phyloP scores from a whole-genome alignment of 2,329 filamentous ascomycete genomes.

The Diaporthe amygdali region DNA sequence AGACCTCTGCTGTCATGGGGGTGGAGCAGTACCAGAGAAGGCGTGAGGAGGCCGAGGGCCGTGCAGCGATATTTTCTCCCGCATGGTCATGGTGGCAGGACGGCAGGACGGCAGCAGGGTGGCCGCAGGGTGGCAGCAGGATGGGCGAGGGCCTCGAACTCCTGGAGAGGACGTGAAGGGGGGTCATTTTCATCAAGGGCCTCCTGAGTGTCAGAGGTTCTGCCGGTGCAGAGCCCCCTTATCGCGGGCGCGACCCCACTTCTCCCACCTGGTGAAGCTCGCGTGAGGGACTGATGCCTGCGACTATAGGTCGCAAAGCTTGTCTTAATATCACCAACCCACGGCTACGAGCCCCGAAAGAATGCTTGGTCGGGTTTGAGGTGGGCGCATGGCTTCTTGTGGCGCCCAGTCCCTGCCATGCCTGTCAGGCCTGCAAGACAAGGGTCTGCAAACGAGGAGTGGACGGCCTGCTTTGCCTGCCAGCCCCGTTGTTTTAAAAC shows the following conservation, averaged over 20 bases:
- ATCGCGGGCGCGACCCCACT: neutral
- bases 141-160: constrained; percentile 13
- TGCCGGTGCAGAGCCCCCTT: constrained; percentile 14
- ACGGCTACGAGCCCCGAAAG: neutral
- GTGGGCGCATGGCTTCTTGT: constrained; percentile 2
- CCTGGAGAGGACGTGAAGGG: neutral
- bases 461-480: neutral
- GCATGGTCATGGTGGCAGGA: no score
- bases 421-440: neutral
- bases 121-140: neutral
- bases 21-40: neutral
- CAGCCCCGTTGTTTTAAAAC: constrained; percentile 17
- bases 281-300: neutral
- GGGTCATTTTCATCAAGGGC: neutral
- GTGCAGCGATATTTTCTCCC: neutral
- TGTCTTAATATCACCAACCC: neutral
- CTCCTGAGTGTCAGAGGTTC: constrained; percentile 17
- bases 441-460: neutral
- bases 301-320: neutral
- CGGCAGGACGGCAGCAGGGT: neutral
- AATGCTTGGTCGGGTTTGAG: constrained; percentile 20
- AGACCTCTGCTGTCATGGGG: neutral
- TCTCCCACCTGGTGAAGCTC: constrained; percentile 1
- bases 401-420: neutral
- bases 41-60: constrained; percentile 4